Evolutionary conservation across 2,329 filamentous ascomycete species (phyloP), one percentile per base, ranked within the genome.

Genomic region (Colletotrichum euphorbiae): DNA sequence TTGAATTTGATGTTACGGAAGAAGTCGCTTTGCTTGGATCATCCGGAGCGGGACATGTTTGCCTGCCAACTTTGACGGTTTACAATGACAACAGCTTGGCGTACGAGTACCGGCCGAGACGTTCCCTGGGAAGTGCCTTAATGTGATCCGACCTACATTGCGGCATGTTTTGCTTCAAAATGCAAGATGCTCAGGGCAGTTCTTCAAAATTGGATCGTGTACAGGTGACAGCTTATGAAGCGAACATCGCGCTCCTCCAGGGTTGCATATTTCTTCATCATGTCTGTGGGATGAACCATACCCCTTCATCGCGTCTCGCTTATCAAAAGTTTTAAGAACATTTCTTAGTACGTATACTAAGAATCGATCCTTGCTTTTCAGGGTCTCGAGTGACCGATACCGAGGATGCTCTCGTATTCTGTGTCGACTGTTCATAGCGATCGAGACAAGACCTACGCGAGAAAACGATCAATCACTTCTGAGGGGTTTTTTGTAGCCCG

Each of bases 381-480:
- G 21, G n/a, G 4, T n/a, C n/a, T 52, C 24, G 12, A 51, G 21
- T 45, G 45, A 67, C 31, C 31, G 40, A 52, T 50, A 40, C 36
- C n/a, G 42, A 54, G 13, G 42, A 42, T 31, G 42, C 17, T 28
- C 31, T 50, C 51, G 50, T 36, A 45, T 56, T 38, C 19, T 56
- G 24, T 19, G 19, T 46, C 24, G 40, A 2, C 28, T 28, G 28
- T 8, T 28, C 6, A 28, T 28, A 7, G 28, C 33, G 13, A 40
- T 54, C 46, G 38, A 65, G 15, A 42, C 21, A 43, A n/a, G 15
- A n/a, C 11, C 48, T 19, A 11, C 15, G 31, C n/a, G 28, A 13
- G 15, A n/a, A 65, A 64, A 65, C 59, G 66, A 66, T 21, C 36
- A 3, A 38, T 66, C 54, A 65, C 24, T 59, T 60, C 9, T 45